A percentile compares a stretch with the other conserved stretches of the same genome.
These are phyloP conservation scores for Neofusicoccum umdonicola DNA, from an alignment of 2,329 filamentous ascomycete genomes.

Conservation along the genomic window DNA sequence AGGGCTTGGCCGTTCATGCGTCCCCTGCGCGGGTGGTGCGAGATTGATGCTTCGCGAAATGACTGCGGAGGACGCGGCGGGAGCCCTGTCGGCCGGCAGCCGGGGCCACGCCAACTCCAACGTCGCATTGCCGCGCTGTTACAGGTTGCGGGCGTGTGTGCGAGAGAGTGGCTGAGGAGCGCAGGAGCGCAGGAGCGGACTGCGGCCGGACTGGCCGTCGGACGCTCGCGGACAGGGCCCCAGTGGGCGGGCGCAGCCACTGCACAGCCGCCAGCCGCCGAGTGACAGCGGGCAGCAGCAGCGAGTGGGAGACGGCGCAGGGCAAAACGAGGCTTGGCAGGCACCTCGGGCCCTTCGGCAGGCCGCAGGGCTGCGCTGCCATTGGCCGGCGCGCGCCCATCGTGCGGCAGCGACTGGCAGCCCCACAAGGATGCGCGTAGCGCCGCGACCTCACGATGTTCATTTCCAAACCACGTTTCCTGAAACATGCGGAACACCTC, in stretches of 20 bases:
- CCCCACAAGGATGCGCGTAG: not conserved
- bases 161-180: not conserved
- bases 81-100: not conserved
- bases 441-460: conserved; percentile 9
- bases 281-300: not conserved
- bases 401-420: not conserved
- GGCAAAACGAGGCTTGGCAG: not conserved
- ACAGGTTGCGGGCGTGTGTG: not conserved
- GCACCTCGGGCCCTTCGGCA: not conserved
- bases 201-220: not conserved
- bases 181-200: too few species aligned
- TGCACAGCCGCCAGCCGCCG: not conserved
- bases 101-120: not conserved
- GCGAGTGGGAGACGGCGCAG: conserved; percentile 6
- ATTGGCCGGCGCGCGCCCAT: not conserved
- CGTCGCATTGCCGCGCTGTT: not conserved
- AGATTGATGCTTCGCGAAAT: conserved; percentile 3
- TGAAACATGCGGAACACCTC: conserved; percentile 14
- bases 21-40: conserved; percentile 1
- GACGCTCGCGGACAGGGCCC: not conserved
- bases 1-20: not conserved
- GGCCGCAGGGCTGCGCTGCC: not conserved
- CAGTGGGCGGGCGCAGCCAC: conserved; percentile 1
- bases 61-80: not conserved
- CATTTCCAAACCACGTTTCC: conserved; percentile 8